These are phyloP conservation scores for Lasiodiplodia hormozganensis DNA, from an alignment of 2,329 filamentous ascomycete species.

Conservation along the genomic window DNA sequence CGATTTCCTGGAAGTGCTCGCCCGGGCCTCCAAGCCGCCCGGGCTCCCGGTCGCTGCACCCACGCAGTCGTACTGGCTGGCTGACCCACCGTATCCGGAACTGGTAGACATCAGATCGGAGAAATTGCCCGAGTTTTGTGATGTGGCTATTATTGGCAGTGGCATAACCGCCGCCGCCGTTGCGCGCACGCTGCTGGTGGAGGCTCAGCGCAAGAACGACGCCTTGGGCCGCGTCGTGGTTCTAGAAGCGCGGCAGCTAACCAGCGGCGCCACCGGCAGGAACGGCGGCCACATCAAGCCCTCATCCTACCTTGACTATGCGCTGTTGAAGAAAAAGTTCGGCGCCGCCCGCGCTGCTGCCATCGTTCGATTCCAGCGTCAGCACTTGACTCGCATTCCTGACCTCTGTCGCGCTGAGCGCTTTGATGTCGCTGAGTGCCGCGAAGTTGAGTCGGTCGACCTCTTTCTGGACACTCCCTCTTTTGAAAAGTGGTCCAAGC, in stretches of 20 bases:
- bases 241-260: constrained; percentile 59
- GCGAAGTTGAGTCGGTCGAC: constrained; percentile 28
- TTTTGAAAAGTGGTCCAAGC: constrained; percentile 1
- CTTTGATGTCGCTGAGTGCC: constrained; percentile 18
- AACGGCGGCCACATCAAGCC: constrained; percentile 60
- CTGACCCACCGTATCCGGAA: constrained; percentile 34
- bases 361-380: constrained; percentile 31
- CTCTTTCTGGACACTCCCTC: constrained; percentile 16
- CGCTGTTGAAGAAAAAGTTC: constrained; percentile 33
- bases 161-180: constrained; percentile 72
- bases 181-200: constrained; percentile 63
- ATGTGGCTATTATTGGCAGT: constrained; percentile 66
- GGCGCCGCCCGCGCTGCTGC: constrained; percentile 38
- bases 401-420: constrained; percentile 12
- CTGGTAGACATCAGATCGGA: constrained; percentile 12
- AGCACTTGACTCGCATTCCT: constrained; percentile 14
- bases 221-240: constrained; percentile 23
- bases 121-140: constrained; percentile 36
- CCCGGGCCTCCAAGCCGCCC: background rate
- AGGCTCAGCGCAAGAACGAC: constrained; percentile 8
- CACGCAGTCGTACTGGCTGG: constrained; percentile 47
- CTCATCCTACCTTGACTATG: constrained; percentile 45
- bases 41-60: constrained; percentile 36
- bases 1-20: constrained; percentile 1
- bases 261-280: constrained; percentile 61